These are phyloP conservation scores for Polychaeton citri DNA, from an alignment of 2,329 filamentous ascomycete species.

Conservation along the genomic window DNA sequence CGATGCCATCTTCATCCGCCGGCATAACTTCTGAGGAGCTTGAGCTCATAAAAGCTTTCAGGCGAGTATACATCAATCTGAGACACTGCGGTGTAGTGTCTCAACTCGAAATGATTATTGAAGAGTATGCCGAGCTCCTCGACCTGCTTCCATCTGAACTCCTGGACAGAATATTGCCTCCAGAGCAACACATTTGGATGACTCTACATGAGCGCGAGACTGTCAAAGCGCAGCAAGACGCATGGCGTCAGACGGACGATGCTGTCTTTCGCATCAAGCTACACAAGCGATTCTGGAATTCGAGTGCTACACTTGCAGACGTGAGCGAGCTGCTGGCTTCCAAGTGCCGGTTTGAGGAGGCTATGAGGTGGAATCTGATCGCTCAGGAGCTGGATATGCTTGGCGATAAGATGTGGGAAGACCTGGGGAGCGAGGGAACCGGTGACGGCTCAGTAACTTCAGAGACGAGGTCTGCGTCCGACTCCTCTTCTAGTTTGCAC, in stretches of 20 bases:
- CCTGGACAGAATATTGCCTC: neutral
- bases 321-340: neutral
- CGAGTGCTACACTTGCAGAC: neutral
- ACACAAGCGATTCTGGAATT: neutral
- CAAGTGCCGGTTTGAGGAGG: neutral
- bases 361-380: neutral
- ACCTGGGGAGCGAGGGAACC: no score
- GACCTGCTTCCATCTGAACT: neutral
- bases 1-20: neutral
- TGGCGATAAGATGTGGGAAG: neutral
- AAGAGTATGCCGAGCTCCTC: neutral
- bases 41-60: neutral
- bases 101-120: neutral
- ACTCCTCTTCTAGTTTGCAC: no score
- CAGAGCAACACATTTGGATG: neutral
- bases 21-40: neutral
- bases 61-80: neutral
- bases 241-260: neutral
- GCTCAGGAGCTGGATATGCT: neutral
- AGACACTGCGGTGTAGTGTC: neutral
- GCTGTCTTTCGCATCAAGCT: neutral
- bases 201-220: neutral
- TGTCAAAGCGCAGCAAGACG: neutral
- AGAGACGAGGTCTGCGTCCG: no score
- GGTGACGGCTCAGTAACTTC: no score